phyloP scores from a whole-genome alignment of 495 filamentous ascomycete species.

The Cercophora sp. region DNA sequence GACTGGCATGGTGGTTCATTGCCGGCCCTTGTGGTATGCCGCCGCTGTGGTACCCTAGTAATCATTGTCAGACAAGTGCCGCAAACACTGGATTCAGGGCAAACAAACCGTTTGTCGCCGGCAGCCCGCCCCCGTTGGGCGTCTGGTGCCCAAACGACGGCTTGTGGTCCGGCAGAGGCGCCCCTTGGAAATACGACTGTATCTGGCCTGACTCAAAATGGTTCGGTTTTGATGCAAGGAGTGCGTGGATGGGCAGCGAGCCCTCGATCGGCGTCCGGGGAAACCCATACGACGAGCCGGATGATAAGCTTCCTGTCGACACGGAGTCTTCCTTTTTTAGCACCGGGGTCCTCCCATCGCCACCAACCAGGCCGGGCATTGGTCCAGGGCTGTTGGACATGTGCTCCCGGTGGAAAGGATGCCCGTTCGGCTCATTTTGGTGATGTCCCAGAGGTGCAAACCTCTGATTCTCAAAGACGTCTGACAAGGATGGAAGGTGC shows the following conservation, averaged over 20 bases:
- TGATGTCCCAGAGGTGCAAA: constrained; percentile 9
- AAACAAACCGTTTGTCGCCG: constrained; percentile 21
- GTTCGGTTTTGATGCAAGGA: constrained; percentile 37
- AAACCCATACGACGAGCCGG: constrained; percentile 24
- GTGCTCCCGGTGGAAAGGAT: constrained; percentile 13
- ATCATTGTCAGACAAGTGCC: constrained; percentile 11
- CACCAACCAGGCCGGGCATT: constrained; percentile 9
- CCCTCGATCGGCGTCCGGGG: constrained; percentile 42
- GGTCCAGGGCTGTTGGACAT: constrained; percentile 16
- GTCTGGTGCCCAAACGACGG: constrained; percentile 7
- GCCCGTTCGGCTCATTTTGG: constrained; percentile 20
- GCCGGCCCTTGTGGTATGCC: constrained; percentile 9
- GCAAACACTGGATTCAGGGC: background rate
- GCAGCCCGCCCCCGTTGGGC: constrained; percentile 12
- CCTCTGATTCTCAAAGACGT: constrained; percentile 28
- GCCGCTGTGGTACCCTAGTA: constrained; percentile 22
- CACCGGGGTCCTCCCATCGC: constrained; percentile 23
- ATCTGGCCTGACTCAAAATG: constrained; percentile 19
- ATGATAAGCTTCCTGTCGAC: constrained; percentile 33
- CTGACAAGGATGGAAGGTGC: constrained; percentile 32
- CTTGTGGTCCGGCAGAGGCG: constrained; percentile 13
- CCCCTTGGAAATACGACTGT: constrained; percentile 8
- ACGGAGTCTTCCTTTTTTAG: constrained; percentile 39
- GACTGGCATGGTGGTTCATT: background rate
- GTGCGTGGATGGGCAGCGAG: constrained; percentile 43